Evolutionary conservation across 1,139 yeast genomes (phyloP).

Genomic region (Yarrowia galli): DNA sequence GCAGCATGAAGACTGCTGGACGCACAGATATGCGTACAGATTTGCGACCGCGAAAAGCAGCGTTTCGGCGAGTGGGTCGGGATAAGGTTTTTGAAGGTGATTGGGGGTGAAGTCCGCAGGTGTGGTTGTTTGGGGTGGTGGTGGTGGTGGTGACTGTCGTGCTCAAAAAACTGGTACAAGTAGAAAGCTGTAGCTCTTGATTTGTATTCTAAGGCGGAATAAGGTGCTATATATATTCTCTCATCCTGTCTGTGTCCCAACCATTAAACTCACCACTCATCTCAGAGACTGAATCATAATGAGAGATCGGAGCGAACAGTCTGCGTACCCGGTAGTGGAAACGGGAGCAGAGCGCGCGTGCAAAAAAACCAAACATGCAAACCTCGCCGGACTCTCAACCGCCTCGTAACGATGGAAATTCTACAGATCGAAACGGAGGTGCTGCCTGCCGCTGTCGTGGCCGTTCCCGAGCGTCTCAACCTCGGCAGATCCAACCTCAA

Average conservation of each 20-base stretch:
- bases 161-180: too few species aligned
- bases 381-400: neutral
- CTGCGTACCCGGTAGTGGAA: constrained; percentile 23
- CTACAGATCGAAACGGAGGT: constrained; percentile 36
- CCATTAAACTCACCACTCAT: neutral
- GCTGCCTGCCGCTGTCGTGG: constrained; percentile 47
- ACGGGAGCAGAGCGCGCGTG: neutral
- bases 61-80: constrained; percentile 7
- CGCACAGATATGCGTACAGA: constrained; percentile 16
- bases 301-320: too few species aligned
- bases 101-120: too few species aligned
- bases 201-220: too few species aligned
- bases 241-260: neutral
- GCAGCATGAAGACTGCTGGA: constrained; percentile 1
- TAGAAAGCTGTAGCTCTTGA: too few species aligned
- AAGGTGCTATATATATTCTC: too few species aligned
- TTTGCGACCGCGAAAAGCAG: neutral
- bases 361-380: neutral
- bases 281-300: neutral
- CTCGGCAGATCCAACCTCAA: constrained; percentile 54
- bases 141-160: too few species aligned
- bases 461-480: constrained; percentile 52
- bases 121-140: too few species aligned
- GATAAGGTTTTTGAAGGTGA: neutral
- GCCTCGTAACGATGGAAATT: constrained; percentile 21